A percentile compares a stretch with the other conserved stretches of the same genome.
These are phyloP conservation scores for Colletotrichum higginsianum DNA, from an alignment of 2,329 filamentous ascomycete species.

Conservation along the genomic window DNA sequence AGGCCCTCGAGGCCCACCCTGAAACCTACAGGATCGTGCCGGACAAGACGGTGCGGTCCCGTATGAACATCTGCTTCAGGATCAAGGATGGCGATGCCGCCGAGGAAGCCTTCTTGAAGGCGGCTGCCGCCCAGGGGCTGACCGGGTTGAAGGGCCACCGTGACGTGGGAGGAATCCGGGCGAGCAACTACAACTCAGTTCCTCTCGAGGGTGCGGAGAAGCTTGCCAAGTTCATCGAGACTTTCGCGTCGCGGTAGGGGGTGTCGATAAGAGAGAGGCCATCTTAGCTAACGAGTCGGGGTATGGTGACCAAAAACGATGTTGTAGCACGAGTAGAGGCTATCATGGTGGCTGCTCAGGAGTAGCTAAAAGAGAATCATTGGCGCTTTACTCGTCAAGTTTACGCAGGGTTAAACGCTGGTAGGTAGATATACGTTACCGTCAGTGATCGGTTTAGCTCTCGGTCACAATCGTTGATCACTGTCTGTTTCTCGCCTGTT, in stretches of 20 bases:
- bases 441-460: too few species aligned
- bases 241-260: slow-evolving; percentile 58
- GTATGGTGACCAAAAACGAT: too few species aligned
- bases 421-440: too few species aligned
- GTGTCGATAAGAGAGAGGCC: too few species aligned
- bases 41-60: slow-evolving; percentile 80
- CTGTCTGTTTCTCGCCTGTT: too few species aligned
- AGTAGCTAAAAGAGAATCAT: too few species aligned
- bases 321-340: too few species aligned
- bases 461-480: too few species aligned
- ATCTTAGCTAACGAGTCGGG: too few species aligned
- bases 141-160: slow-evolving; percentile 91
- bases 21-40: slow-evolving; percentile 84
- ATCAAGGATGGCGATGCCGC: slow-evolving; percentile 73
- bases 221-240: slow-evolving; percentile 73
- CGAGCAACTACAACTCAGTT: slow-evolving; percentile 92
- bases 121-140: slow-evolving; percentile 77
- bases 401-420: too few species aligned
- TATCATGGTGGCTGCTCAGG: too few species aligned
- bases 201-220: slow-evolving; percentile 76
- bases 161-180: slow-evolving; percentile 87
- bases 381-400: too few species aligned
- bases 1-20: slow-evolving; percentile 80
- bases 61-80: slow-evolving; percentile 97
- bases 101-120: slow-evolving; percentile 85